A percentile compares a stretch with the other conserved stretches of the same genome.
Evolutionary conservation across 1,139 yeast species (phyloP).

Genomic region (Entelexis paramagnoliae): DNA sequence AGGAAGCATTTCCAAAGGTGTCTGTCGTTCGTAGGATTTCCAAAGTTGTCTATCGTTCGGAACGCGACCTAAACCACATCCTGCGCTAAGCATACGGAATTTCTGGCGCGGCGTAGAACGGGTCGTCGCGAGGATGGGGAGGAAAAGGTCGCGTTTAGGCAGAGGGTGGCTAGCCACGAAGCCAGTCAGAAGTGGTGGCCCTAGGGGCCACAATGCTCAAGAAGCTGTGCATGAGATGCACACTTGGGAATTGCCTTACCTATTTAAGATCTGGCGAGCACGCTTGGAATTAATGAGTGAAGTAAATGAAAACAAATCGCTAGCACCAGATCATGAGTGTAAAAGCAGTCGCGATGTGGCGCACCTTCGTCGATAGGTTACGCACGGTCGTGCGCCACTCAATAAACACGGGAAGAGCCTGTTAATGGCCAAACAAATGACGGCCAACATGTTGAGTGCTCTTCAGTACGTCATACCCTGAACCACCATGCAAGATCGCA

Average conservation of each 20-base stretch:
- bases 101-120: conserved; percentile 25
- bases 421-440: too few species aligned
- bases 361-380: too few species aligned
- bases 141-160: conserved; percentile 4
- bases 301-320: too few species aligned
- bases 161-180: conserved; percentile 1
- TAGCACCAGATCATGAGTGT: too few species aligned
- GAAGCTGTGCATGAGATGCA: background rate
- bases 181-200: background rate
- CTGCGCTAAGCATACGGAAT: conserved; percentile 12
- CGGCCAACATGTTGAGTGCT: too few species aligned
- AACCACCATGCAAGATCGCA: too few species aligned
- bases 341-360: too few species aligned
- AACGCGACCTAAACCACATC: conserved; percentile 25
- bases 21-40: conserved; percentile 25
- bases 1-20: conserved; percentile 25
- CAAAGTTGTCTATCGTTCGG: conserved; percentile 25
- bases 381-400: too few species aligned
- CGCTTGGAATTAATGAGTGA: background rate
- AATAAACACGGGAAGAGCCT: too few species aligned
- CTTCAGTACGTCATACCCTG: too few species aligned
- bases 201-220: background rate
- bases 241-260: background rate
- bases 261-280: background rate
- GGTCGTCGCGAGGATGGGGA: conserved; percentile 19